Conservation (phyloP, 371 early-diverging fungal genomes). For the Lichtheimia hyalospora region DNA sequence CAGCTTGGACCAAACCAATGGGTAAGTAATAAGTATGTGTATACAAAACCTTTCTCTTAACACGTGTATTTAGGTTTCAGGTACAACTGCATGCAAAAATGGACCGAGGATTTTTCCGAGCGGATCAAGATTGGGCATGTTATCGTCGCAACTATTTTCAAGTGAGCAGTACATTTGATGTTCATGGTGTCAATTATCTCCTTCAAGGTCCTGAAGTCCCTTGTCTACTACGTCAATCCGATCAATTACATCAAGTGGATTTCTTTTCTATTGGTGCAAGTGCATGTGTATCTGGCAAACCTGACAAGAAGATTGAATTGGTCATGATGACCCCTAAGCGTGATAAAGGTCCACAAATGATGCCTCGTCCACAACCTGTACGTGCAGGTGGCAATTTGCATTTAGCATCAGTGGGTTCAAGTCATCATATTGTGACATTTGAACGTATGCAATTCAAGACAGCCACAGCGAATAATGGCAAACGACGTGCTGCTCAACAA, state of each 20-base stretch:
- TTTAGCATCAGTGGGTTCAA: conserved; percentile 30
- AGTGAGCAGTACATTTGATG: conserved; percentile 65
- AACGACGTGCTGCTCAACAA: conserved; percentile 79
- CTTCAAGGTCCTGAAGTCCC: conserved; percentile 28
- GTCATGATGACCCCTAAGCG: conserved; percentile 87
- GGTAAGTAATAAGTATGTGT: conserved; percentile 18
- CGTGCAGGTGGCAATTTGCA: conserved; percentile 48
- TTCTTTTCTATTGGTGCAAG: conserved; percentile 65
- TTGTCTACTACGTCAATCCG: conserved; percentile 34
- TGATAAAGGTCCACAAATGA: conserved; percentile 80
- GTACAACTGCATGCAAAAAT: conserved; percentile 64
- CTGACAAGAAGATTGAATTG: conserved; percentile 69
- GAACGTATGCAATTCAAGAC: conserved; percentile 90
- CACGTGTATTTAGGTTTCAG: conserved; percentile 29
- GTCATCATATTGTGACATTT: conserved; percentile 59
- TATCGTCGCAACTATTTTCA: conserved; percentile 90
- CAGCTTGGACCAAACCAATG: conserved; percentile 46
- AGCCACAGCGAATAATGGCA: conserved; percentile 85
- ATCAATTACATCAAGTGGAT: conserved; percentile 17
- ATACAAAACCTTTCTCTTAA: neutral
- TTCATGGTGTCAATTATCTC: conserved; percentile 39
- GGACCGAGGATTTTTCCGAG: conserved; percentile 75
- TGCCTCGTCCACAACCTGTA: conserved; percentile 55
- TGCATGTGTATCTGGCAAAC: conserved; percentile 50
- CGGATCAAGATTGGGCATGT: conserved; percentile 82